Percentiles rank a stretch among this genome's conserved stretches.
These are phyloP conservation scores for Cladophialophora bantiana DNA, from an alignment of 2,329 filamentous ascomycete species.

Conservation along the genomic window DNA sequence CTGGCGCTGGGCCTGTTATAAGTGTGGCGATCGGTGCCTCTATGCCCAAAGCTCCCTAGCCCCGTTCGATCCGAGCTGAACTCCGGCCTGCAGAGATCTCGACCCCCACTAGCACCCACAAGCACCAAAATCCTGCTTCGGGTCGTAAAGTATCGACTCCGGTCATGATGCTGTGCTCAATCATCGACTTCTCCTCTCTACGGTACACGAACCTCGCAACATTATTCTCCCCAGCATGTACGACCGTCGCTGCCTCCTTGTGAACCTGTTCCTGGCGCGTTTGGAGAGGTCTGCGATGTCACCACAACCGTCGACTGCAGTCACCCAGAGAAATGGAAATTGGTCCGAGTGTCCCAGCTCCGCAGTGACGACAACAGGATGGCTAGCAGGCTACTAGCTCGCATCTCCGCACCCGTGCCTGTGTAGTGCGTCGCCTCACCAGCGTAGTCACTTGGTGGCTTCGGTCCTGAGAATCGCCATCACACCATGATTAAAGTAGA, in stretches of 20 bases:
- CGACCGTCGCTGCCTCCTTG: background rate
- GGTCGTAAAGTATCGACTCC: background rate
- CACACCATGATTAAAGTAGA: background rate
- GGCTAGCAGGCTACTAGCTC: background rate
- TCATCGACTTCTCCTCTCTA: background rate
- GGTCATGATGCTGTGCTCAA: background rate
- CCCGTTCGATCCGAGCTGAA: conserved; percentile 27
- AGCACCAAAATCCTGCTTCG: conserved; percentile 26
- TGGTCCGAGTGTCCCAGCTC: conserved; percentile 11
- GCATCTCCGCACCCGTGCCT: background rate
- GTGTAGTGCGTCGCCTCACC: too few species aligned
- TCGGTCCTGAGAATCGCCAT: background rate
- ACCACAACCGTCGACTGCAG: conserved; percentile 6
- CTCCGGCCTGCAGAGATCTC: conserved; percentile 8
- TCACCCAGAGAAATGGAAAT: conserved; percentile 23
- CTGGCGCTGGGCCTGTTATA: conserved; percentile 4
- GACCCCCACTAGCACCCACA: conserved; percentile 15
- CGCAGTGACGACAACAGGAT: conserved; percentile 16
- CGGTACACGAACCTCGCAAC: background rate
- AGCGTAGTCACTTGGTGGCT: background rate
- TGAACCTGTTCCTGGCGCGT: background rate
- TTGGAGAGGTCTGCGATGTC: conserved; percentile 8
- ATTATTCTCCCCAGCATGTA: background rate
- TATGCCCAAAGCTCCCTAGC: conserved; percentile 17
- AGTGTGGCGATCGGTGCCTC: conserved; percentile 18